These are phyloP conservation scores for Biscogniauxia sp. DNA, from an alignment of 2,329 filamentous ascomycete genomes.

Conservation along the genomic window DNA sequence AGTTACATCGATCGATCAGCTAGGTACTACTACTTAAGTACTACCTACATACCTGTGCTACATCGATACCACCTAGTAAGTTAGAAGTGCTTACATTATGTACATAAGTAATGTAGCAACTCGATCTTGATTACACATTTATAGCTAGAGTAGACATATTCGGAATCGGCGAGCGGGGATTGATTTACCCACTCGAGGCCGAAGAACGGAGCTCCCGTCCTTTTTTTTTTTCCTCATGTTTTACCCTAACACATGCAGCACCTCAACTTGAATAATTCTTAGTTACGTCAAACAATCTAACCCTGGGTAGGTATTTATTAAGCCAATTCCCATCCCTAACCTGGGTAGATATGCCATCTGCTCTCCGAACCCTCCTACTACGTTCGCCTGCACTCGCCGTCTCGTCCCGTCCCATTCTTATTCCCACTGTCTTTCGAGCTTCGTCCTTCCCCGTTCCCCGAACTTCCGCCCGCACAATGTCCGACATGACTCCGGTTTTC, in stretches of 20 bases:
- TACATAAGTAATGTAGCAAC: too few species aligned
- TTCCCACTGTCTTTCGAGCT: slow-evolving; percentile 8
- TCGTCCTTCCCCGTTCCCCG: slow-evolving; percentile 23
- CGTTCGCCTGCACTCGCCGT: slow-evolving; percentile 9
- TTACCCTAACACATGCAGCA: slow-evolving; percentile 18
- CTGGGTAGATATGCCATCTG: slow-evolving; percentile 25
- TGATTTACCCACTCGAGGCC: slow-evolving; percentile 7
- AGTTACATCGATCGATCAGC: neutral
- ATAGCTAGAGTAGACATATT: neutral
- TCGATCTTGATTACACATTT: too few species aligned
- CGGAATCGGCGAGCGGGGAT: neutral
- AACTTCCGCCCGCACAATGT: slow-evolving; percentile 41
- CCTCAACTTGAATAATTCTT: slow-evolving; percentile 4
- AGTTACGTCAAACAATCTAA: neutral
- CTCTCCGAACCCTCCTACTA: slow-evolving; percentile 18
- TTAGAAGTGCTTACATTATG: neutral
- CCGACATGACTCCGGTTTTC: slow-evolving; percentile 48
- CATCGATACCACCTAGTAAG: too few species aligned
- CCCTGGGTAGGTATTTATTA: slow-evolving; percentile 8
- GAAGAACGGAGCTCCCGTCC: slow-evolving; percentile 20
- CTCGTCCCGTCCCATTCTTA: neutral
- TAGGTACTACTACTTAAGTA: too few species aligned
- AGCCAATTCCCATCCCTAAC: slow-evolving; percentile 9
- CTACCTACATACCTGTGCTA: too few species aligned
- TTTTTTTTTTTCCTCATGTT: too few species aligned